Percentiles rank a stretch among this genome's conserved stretches.
Conservation (phyloP, 345 rosid genomes). For the Corchorus capsularis region DNA sequence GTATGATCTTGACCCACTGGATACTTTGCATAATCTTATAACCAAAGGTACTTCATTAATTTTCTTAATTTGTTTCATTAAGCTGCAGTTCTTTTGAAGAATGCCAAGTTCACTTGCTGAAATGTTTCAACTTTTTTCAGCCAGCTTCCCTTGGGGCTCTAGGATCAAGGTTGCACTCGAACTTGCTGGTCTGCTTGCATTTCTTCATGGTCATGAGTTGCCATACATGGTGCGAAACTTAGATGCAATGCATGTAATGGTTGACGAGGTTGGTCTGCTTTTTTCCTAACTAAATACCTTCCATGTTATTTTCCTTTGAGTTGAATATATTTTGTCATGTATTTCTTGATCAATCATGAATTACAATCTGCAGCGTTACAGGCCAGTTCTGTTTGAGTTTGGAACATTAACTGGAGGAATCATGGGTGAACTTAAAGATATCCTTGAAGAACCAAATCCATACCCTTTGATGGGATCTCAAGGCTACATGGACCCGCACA, state of each 20-base stretch:
- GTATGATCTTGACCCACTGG: neutral
- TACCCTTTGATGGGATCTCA: neutral
- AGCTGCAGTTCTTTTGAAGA: neutral
- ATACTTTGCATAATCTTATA: neutral
- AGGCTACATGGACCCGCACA: neutral
- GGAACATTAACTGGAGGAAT: too few species aligned
- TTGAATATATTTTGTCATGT: too few species aligned
- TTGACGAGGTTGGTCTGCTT: neutral
- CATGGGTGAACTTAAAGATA: neutral
- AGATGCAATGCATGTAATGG: neutral
- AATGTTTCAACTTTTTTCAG: too few species aligned
- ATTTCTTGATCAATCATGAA: too few species aligned
- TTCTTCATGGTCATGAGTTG: neutral
- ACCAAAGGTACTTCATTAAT: neutral
- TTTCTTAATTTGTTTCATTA: neutral
- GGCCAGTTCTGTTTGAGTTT: neutral
- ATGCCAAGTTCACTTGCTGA: neutral
- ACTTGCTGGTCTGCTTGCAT: neutral
- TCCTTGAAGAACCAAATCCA: neutral
- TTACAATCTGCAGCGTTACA: neutral
- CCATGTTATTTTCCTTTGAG: too few species aligned
- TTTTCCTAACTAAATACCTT: too few species aligned
- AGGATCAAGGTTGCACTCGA: too few species aligned
- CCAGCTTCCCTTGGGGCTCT: neutral
- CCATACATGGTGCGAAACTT: neutral